phyloP scores from a whole-genome alignment of 2,329 filamentous ascomycete genomes.

The Alternaria triticina region DNA sequence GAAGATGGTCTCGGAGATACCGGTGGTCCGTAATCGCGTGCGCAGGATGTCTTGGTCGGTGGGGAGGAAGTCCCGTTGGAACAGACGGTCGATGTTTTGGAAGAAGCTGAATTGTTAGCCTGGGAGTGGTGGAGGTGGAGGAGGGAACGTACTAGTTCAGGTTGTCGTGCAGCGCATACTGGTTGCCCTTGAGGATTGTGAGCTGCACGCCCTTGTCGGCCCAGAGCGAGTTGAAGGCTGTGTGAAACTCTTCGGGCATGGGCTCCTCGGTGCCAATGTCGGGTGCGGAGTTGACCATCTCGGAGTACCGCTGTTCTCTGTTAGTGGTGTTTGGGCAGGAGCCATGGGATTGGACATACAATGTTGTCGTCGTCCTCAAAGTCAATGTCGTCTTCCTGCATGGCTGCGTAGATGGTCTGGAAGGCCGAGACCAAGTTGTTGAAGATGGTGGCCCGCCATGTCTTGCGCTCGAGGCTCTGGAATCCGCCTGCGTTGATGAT shows the following conservation, averaged over 20 bases:
- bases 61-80: constrained; percentile 77
- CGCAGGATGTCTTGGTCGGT: constrained; percentile 94
- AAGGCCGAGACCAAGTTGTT: constrained; percentile 93
- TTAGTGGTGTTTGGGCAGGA: constrained; percentile 2
- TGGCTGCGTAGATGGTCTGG: constrained; percentile 87
- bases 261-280: constrained; percentile 84
- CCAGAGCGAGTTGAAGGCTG: constrained; percentile 87
- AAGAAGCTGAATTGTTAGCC: constrained; percentile 72
- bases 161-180: constrained; percentile 96
- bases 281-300: constrained; percentile 76
- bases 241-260: constrained; percentile 77
- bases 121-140: not conserved
- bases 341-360: constrained; percentile 57
- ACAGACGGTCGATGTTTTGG: constrained; percentile 66
- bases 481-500: constrained; percentile 95
- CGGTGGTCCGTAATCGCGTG: constrained; percentile 87
- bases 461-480: constrained; percentile 84
- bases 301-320: constrained; percentile 71
- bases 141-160: constrained; percentile 77
- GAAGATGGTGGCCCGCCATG: constrained; percentile 95
- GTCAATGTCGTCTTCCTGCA: constrained; percentile 80
- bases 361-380: constrained; percentile 82
- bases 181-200: constrained; percentile 92
- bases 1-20: constrained; percentile 94
- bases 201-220: constrained; percentile 79